Base-by-base conservation (phyloP, 1,284 basidiomycete genomes). In the Apiotrichum sp. region DNA sequence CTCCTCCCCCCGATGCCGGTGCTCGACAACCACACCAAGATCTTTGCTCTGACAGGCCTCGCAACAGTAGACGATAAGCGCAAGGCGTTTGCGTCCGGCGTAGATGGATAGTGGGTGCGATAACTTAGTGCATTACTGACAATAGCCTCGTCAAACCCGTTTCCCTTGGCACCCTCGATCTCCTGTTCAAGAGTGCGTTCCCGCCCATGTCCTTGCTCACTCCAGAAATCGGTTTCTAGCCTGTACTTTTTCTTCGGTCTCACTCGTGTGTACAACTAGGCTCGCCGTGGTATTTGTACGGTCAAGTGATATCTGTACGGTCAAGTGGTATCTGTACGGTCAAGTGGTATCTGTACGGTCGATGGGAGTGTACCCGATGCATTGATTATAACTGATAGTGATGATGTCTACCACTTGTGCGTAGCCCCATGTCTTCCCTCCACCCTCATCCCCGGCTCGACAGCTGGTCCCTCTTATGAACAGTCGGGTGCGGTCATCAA, bases 51-150 rank as follows among this genome's bases (percentile, higher is more conserved):
- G 55, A 97, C 93, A 1, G 93, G 93, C 9, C 86, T 92, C 80
- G 93, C 92, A 6, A 89, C 91, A 8, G 77, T 88, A 2, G 93
- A 96, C 70, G 92, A 97, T 72, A 93, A 95, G 74, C 82, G 89
- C 29, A 81, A 84, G 64, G 93, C 93, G 2, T 95, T 96, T 65
- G 86, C 88, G 52, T 89, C 88, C 53, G 93, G 93, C 3, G 92
- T 96, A 43, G 91, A 97, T 67, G 93, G 93, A 73, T 97, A 93
- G 45, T 47, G 45, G 35, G 45, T 47, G 22, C 7, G 14, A 14
- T 11, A n/a, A 67, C 58, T 55, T 65, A 67, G 47, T 55, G 52
- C 22, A 56, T 63, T 48, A 33, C 41, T 50, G 16, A 74, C 76
- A 48, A 74, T 73, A 47, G 69, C 66, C 81, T 93, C 36, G 88